Evolutionary conservation across 768 basidiomycete genomes (phyloP).

Genomic region (Goffeauzyma gilvescens): DNA sequence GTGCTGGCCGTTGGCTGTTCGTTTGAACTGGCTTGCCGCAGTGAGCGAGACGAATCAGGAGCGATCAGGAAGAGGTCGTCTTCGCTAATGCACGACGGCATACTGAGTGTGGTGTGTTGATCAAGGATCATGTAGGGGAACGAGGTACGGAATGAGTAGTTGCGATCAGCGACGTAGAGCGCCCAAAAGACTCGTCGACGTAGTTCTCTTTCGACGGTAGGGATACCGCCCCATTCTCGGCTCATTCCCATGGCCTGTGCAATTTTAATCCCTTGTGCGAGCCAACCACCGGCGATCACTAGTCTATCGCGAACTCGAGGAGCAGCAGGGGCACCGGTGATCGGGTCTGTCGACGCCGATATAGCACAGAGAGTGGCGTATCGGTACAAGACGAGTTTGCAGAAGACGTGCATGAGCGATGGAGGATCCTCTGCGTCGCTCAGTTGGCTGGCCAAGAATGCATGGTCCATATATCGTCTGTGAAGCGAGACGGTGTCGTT

Average conservation of each 20-base stretch:
- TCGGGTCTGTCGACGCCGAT: not conserved
- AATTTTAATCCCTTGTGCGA: slow-evolving; percentile 20
- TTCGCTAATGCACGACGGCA: slow-evolving; percentile 20
- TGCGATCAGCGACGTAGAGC: slow-evolving; percentile 21
- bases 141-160: slow-evolving; percentile 17
- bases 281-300: slow-evolving; percentile 14
- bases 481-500: slow-evolving; percentile 21
- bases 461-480: slow-evolving; percentile 23
- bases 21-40: slow-evolving; percentile 17
- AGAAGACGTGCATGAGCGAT: slow-evolving; percentile 22
- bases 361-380: slow-evolving; percentile 12
- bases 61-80: slow-evolving; percentile 16
- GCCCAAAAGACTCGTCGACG: slow-evolving; percentile 22
- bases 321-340: not conserved
- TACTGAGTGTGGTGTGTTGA: slow-evolving; percentile 18
- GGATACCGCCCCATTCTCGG: slow-evolving; percentile 22
- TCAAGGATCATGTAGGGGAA: slow-evolving; percentile 24
- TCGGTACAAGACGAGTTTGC: slow-evolving; percentile 18
- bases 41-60: slow-evolving; percentile 5
- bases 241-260: slow-evolving; percentile 21
- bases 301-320: slow-evolving; percentile 10
- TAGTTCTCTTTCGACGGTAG: slow-evolving; percentile 21
- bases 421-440: slow-evolving; percentile 20
- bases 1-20: slow-evolving; percentile 17
- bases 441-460: slow-evolving; percentile 15